Evolutionary conservation across 148 eudicot genomes (phyloP), one percentile per base, ranked within the genome.

Genomic region (Cornus suecica): DNA sequence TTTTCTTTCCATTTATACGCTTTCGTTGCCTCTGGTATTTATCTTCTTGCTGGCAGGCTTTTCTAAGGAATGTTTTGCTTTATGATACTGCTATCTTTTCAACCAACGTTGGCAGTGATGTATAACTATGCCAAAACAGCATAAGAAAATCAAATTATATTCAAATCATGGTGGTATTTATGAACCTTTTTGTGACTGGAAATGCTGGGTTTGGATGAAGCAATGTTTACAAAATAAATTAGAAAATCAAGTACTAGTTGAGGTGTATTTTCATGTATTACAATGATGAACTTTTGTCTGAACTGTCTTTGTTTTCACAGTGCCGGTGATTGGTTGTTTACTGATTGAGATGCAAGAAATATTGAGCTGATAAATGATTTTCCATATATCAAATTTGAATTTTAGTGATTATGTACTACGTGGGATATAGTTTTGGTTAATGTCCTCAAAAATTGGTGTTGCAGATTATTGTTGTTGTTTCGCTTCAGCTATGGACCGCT

Each of bases 401-500:
- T 20, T 18, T 22, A 20, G 24, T 58, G 8, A 18, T 1, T 58
- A 5, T 24, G 32, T 26, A 42, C 72, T 16, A 8, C 1, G 4
- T 68, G 70, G 51, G 48, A 26, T 30, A 32, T 8, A 22, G 34
- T n/a, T 69, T 25, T 45, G 28, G 32, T 37, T 64, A 31, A 42
- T 71, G 10, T 70, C 52, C 15, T 62, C 42, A 24, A 16, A 18
- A 29, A 30, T 30, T 74, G 29, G 32, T 51, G 3, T 84, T 82
- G 83, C 94, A 94, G 98, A 92, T 94, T 69, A 75, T 86, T 56
- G 74, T 79, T 68, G 94, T 84, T 77, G 98, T 94, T 69, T 70
- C 80, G 70, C 82, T 89, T 81, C 98, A 94, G 82, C 90, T 94
- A 24, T 90, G 88, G 80, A 89, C 98, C 0, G 95, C 97, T n/a